phyloP scores from a whole-genome alignment of 495 filamentous ascomycete species.

The Annulohypoxylon maeteangense region DNA sequence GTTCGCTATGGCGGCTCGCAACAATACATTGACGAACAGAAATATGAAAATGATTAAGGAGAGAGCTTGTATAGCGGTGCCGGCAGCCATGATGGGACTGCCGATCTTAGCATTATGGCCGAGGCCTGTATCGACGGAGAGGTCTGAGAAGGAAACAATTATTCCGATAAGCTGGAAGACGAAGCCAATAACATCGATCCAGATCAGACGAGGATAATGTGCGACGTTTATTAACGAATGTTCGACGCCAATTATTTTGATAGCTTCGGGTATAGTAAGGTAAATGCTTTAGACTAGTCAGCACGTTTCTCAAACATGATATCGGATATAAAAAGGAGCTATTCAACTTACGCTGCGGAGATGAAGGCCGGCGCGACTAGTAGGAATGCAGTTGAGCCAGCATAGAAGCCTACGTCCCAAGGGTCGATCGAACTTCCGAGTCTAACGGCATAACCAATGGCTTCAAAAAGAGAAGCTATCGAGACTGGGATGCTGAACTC shows the following conservation, averaged over 20 bases:
- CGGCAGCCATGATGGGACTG: slow-evolving; percentile 35
- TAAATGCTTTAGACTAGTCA: slow-evolving; percentile 36
- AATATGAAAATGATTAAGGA: slow-evolving; percentile 28
- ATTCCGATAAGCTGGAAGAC: slow-evolving; percentile 32
- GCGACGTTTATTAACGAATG: slow-evolving; percentile 28
- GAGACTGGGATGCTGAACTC: slow-evolving; percentile 36
- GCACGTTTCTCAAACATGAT: background rate
- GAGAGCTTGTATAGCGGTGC: slow-evolving; percentile 27
- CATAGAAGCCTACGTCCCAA: slow-evolving; percentile 39
- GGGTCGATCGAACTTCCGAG: slow-evolving; percentile 34
- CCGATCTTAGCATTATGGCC: slow-evolving; percentile 24
- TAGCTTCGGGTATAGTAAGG: slow-evolving; percentile 29
- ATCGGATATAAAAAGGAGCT: background rate
- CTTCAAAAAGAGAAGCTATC: slow-evolving; percentile 32
- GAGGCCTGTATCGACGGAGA: slow-evolving; percentile 33
- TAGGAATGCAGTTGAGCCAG: slow-evolving; percentile 35
- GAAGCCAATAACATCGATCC: slow-evolving; percentile 35
- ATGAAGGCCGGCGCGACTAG: slow-evolving; percentile 35
- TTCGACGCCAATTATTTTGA: slow-evolving; percentile 35
- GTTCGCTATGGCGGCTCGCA: slow-evolving; percentile 31
- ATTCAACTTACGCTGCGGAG: slow-evolving; percentile 32
- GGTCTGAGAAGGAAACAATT: slow-evolving; percentile 39
- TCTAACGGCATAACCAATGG: slow-evolving; percentile 28
- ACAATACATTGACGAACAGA: slow-evolving; percentile 30
- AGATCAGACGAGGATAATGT: slow-evolving; percentile 27